Conservation (phyloP, 345 rosid genomes). For the Nephelium lappaceum region DNA sequence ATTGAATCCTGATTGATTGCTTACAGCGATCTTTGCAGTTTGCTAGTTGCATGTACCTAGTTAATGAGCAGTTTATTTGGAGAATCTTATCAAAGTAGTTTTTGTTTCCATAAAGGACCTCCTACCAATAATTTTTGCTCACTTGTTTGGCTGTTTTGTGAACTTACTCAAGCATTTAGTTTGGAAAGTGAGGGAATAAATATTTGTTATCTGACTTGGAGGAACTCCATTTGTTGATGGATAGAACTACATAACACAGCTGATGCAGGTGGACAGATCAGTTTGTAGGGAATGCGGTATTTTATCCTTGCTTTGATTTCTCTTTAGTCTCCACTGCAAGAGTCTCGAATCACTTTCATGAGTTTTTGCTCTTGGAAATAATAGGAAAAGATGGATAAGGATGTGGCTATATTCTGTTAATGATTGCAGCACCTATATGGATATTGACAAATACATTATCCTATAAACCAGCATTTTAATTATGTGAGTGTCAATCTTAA, state of each 20-base stretch:
- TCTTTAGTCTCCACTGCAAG: not conserved
- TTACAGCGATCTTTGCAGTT: not conserved
- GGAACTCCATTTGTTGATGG: not conserved
- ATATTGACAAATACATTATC: too few relatives aligned
- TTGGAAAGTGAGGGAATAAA: not conserved
- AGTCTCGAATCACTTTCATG: not conserved
- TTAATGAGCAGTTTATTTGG: not conserved
- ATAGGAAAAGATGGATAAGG: too few relatives aligned
- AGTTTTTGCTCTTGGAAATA: too few relatives aligned
- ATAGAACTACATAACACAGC: not conserved
- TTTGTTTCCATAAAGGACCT: not conserved
- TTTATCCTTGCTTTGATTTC: not conserved
- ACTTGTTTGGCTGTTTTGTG: not conserved
- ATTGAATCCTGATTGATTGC: not conserved
- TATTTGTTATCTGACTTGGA: not conserved
- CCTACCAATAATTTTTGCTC: not conserved
- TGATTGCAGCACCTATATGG: too few relatives aligned
- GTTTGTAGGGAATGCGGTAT: not conserved
- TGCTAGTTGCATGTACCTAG: slow-evolving; percentile 1
- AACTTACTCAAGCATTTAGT: not conserved
- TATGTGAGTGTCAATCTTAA: too few relatives aligned
- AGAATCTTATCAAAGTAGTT: slow-evolving; percentile 13
- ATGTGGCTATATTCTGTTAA: too few relatives aligned
- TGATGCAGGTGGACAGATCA: slow-evolving; percentile 1
- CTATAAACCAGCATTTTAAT: too few relatives aligned